Conservation (phyloP, 2,329 filamentous ascomycete genomes). For the Daldinia eschscholtzii region DNA sequence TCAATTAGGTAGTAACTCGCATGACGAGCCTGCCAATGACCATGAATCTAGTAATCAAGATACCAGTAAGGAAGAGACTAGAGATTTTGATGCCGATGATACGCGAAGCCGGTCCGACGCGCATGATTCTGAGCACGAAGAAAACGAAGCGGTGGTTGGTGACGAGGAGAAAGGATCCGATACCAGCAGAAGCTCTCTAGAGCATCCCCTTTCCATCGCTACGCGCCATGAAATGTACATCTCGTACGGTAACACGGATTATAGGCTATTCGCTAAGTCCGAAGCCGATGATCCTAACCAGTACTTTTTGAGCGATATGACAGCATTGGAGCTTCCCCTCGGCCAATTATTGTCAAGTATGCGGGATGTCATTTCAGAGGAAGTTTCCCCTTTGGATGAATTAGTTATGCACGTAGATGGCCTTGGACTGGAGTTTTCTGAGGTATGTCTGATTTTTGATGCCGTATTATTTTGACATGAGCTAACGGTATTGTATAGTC, state of each 20-base stretch:
- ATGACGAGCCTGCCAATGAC: slow-evolving; percentile 43
- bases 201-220: slow-evolving; percentile 44
- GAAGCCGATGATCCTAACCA: slow-evolving; percentile 52
- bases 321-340: slow-evolving; percentile 47
- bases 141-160: slow-evolving; percentile 5
- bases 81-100: slow-evolving; percentile 12
- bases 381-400: slow-evolving; percentile 53
- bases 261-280: slow-evolving; percentile 52
- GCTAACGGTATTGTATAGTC: slow-evolving; percentile 48
- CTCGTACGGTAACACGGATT: slow-evolving; percentile 51
- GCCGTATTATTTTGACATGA: neutral
- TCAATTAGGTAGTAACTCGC: slow-evolving; percentile 42
- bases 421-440: slow-evolving; percentile 52
- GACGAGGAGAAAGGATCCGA: slow-evolving; percentile 9
- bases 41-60: slow-evolving; percentile 30
- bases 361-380: slow-evolving; percentile 51
- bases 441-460: slow-evolving; percentile 46
- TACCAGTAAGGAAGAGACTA: slow-evolving; percentile 21
- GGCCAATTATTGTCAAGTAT: slow-evolving; percentile 49
- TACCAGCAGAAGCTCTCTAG: slow-evolving; percentile 15
- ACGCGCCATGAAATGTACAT: slow-evolving; percentile 50
- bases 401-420: slow-evolving; percentile 53
- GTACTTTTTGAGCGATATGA: slow-evolving; percentile 52
- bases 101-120: slow-evolving; percentile 18
- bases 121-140: slow-evolving; percentile 21